phyloP scores from a whole-genome alignment of 495 filamentous ascomycete genomes.

The Neurospora sp. region DNA sequence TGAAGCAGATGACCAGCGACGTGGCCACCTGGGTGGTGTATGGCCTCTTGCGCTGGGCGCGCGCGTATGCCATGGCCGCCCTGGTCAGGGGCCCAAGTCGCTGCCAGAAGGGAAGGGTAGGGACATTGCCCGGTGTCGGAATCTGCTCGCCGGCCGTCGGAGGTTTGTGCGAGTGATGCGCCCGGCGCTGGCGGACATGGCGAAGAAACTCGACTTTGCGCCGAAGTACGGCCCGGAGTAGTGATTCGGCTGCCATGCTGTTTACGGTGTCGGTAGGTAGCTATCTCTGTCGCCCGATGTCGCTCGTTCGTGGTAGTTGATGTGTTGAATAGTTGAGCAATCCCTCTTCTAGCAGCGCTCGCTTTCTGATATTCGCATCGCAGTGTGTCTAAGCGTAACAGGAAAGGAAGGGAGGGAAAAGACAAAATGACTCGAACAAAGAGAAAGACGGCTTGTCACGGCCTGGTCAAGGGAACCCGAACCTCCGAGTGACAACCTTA shows the following conservation, averaged over 20 bases:
- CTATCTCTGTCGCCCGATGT: background rate
- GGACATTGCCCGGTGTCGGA: slow-evolving; percentile 34
- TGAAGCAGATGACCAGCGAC: slow-evolving; percentile 66
- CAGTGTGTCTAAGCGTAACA: background rate
- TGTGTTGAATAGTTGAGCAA: background rate
- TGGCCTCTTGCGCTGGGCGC: slow-evolving; percentile 58
- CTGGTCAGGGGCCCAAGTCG: slow-evolving; percentile 47
- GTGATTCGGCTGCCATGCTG: slow-evolving; percentile 9
- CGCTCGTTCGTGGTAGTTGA: background rate
- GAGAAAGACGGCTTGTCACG: background rate
- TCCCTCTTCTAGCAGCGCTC: background rate
- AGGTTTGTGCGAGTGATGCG: slow-evolving; percentile 10
- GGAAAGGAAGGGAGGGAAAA: background rate
- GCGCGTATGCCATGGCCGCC: slow-evolving; percentile 58
- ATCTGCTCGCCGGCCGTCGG: slow-evolving; percentile 22
- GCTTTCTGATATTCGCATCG: background rate
- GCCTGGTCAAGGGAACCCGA: background rate
- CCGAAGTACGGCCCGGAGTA: slow-evolving; percentile 12
- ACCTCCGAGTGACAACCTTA: background rate
- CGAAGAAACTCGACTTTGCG: slow-evolving; percentile 13
- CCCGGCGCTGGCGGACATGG: slow-evolving; percentile 13
- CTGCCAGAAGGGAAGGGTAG: slow-evolving; percentile 39
- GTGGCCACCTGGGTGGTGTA: slow-evolving; percentile 68
- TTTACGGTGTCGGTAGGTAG: background rate
- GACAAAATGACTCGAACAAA: background rate